Evolutionary conservation across 768 basidiomycete species (phyloP).

Genomic region (Chiua virens): DNA sequence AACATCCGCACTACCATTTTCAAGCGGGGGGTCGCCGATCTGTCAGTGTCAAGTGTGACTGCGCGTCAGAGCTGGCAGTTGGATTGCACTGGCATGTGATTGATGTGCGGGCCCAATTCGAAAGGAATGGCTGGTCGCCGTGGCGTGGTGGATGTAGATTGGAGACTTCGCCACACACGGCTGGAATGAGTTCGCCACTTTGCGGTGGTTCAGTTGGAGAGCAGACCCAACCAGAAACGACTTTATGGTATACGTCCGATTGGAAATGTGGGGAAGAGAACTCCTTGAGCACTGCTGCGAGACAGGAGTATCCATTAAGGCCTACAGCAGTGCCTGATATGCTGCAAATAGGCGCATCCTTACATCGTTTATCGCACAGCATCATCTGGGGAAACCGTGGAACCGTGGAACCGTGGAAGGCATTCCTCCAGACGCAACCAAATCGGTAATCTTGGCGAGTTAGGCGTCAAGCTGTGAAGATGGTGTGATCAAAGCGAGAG

Average conservation of each 20-base stretch:
- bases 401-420: conserved; percentile 1
- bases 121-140: too few species aligned
- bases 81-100: not conserved
- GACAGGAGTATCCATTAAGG: not conserved
- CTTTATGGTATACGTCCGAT: not conserved
- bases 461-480: conserved; percentile 12
- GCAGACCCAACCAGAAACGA: not conserved
- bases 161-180: not conserved
- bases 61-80: not conserved
- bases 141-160: not conserved
- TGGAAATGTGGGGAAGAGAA: conserved; percentile 1
- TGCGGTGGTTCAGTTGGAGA: not conserved
- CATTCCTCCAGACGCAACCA: not conserved
- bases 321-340: conserved; percentile 1
- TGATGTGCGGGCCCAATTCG: not conserved
- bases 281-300: not conserved
- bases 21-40: too few species aligned
- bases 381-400: not conserved
- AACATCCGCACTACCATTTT: not conserved
- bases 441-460: conserved; percentile 6
- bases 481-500: conserved; percentile 14
- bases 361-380: not conserved
- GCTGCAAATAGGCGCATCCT: not conserved
- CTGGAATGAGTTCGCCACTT: not conserved
- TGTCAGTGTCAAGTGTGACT: too few species aligned